Evolutionary conservation across 2,329 filamentous ascomycete genomes (phyloP), one percentile per base, ranked within the genome.

Genomic region (Setomelanomma holmii): DNA sequence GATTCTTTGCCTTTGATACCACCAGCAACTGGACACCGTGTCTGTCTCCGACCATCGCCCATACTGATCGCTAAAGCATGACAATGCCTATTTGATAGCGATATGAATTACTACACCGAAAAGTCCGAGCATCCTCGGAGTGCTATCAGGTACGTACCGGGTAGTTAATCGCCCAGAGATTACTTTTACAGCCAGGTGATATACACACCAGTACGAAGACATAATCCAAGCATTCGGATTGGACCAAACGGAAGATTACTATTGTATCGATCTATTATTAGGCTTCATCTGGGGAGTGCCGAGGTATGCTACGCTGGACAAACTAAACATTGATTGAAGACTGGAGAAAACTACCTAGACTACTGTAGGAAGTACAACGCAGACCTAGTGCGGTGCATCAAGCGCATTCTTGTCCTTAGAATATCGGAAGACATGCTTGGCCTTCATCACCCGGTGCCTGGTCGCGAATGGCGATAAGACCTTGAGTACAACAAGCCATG

Each of bases 351-450:
- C 14, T n/a, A n/a, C n/a, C n/a, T 42, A 42, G 23, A 42, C 40
- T 42, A 42, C 10, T 20, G 38, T n/a, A n/a, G n/a, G n/a, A 14
- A 30, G 27, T 14, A 21, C 40, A 24, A 22, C n/a, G 14, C 19
- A 23, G 8, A 20, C 14, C 40, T 55, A 58, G 39, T 59, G 55
- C 35, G 51, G 52, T 5, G 45, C 46, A 33, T 45, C 49, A 16
- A 58, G 35, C 21, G 54, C 57, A n/a, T 60, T 12, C 20, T 45
- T 53, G 24, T 55, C 46, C 10, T 50, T 50, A 39, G 53, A 54
- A 44, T 50, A 55, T 8, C 16, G 16, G 27, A 53, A 55, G 5
- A 48, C 35, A 24, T 49, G 51, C 8, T 52, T 45, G 23, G 55
- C 52, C 41, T 55, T 55, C 47, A 24, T 45, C 14, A 54, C 51